phyloP scores from a whole-genome alignment of 1,284 basidiomycete genomes.

The Stygiomarasmius scandens region DNA sequence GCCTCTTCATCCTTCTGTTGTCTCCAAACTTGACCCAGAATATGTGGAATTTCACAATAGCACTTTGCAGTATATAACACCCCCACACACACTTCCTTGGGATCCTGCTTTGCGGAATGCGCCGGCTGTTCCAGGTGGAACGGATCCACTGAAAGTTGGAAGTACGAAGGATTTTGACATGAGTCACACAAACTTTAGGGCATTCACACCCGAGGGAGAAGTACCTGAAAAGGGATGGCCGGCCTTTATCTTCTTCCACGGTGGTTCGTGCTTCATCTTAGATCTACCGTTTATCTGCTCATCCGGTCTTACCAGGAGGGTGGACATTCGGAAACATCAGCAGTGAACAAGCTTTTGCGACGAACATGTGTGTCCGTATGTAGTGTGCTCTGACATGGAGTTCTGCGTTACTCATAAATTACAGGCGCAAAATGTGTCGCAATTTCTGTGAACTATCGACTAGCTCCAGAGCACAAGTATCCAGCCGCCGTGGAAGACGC shows the following conservation, averaged over 20 bases:
- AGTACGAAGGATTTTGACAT: slow-evolving; percentile 43
- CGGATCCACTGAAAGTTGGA: slow-evolving; percentile 56
- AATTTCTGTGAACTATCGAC: slow-evolving; percentile 71
- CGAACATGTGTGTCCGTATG: slow-evolving; percentile 59
- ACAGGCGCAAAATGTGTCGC: slow-evolving; percentile 59
- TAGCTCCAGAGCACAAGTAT: slow-evolving; percentile 75
- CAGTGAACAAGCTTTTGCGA: slow-evolving; percentile 60
- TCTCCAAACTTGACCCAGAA: slow-evolving; percentile 60
- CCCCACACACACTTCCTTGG: slow-evolving; percentile 63
- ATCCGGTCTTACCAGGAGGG: slow-evolving; percentile 46
- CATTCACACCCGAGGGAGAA: slow-evolving; percentile 59
- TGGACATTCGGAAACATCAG: slow-evolving; percentile 70
- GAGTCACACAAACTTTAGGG: slow-evolving; percentile 28
- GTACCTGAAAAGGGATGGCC: slow-evolving; percentile 54
- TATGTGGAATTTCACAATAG: slow-evolving; percentile 64
- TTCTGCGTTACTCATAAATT: too few relatives aligned
- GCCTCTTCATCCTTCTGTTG: slow-evolving; percentile 61
- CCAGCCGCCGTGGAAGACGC: slow-evolving; percentile 78
- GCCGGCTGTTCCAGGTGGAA: slow-evolving; percentile 58
- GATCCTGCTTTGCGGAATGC: slow-evolving; percentile 54
- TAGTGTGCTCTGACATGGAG: slow-evolving; percentile 7
- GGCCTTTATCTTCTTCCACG: slow-evolving; percentile 38
- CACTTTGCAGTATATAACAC: slow-evolving; percentile 44
- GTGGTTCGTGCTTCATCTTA: slow-evolving; percentile 40
- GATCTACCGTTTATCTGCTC: too few relatives aligned